Percentiles rank a stretch among this genome's conserved stretches.
Conservation (phyloP, 2,329 filamentous ascomycete species). For the Scleromitrula shiraiana region DNA sequence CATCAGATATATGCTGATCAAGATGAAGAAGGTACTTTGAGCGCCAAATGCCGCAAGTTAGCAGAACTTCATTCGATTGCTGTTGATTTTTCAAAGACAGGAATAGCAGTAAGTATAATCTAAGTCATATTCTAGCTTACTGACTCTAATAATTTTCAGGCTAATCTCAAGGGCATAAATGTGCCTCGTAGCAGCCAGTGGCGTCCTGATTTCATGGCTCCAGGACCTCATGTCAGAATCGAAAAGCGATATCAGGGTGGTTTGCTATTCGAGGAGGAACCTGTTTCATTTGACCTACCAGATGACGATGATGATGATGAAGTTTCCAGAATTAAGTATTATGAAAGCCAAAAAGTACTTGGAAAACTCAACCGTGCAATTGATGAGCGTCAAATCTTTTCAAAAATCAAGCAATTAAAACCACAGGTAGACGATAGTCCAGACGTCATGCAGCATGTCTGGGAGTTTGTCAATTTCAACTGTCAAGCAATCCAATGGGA, state of each 20-base stretch:
- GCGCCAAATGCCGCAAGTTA: constrained; percentile 44
- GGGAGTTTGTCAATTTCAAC: constrained; percentile 33
- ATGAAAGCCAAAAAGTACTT: constrained; percentile 59
- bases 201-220: constrained; percentile 47
- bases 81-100: constrained; percentile 71
- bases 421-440: neutral
- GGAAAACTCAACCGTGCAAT: constrained; percentile 65
- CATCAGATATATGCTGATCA: constrained; percentile 61
- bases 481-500: constrained; percentile 31
- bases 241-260: constrained; percentile 29
- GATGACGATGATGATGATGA: constrained; percentile 42
- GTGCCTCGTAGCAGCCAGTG: constrained; percentile 23
- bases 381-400: constrained; percentile 59
- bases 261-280: neutral
- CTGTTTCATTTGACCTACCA: constrained; percentile 11
- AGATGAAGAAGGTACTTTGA: constrained; percentile 40
- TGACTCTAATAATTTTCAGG: constrained; percentile 12
- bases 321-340: constrained; percentile 47
- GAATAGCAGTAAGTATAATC: constrained; percentile 42
- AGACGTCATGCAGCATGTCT: constrained; percentile 28
- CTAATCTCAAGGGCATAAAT: constrained; percentile 15
- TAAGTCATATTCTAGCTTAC: neutral
- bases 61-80: constrained; percentile 61
- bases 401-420: constrained; percentile 19
- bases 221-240: constrained; percentile 36